phyloP scores from a whole-genome alignment of 176 grass and related monocot genomes.

The Dactylis glomerata region DNA sequence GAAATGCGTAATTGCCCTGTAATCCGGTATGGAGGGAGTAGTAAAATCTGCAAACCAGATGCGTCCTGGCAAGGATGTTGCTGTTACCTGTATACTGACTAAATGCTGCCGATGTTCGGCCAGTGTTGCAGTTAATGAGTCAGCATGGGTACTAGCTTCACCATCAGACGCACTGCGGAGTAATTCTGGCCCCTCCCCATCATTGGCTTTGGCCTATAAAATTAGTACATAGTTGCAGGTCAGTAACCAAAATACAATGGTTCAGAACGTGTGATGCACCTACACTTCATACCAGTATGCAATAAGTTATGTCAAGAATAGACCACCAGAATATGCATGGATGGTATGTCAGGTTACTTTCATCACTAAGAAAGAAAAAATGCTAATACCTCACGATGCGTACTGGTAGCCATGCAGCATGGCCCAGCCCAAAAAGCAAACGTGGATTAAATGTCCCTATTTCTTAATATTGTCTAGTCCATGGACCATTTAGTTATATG shows the following conservation, averaged over 20 bases:
- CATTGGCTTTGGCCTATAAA: constrained; percentile 88
- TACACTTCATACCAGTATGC: background rate
- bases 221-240: constrained; percentile 25
- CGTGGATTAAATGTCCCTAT: background rate
- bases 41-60: constrained; percentile 29
- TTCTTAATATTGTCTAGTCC: constrained; percentile 7
- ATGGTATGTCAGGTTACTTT: background rate
- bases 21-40: no score
- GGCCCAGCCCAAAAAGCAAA: background rate
- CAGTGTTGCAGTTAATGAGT: constrained; percentile 82
- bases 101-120: constrained; percentile 97
- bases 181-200: constrained; percentile 93
- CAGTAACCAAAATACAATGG: background rate
- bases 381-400: background rate
- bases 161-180: constrained; percentile 66
- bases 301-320: background rate
- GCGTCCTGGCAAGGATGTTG: background rate
- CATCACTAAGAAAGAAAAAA: background rate
- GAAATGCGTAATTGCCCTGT: no score
- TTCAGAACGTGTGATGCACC: constrained; percentile 8
- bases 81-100: constrained; percentile 94
- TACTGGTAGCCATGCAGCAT: background rate
- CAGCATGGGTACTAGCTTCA: constrained; percentile 75
- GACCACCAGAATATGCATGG: background rate
- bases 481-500: background rate